Evolutionary conservation across 352 stramenopile species (phyloP).

Genomic region (Plasmopara halstedii): DNA sequence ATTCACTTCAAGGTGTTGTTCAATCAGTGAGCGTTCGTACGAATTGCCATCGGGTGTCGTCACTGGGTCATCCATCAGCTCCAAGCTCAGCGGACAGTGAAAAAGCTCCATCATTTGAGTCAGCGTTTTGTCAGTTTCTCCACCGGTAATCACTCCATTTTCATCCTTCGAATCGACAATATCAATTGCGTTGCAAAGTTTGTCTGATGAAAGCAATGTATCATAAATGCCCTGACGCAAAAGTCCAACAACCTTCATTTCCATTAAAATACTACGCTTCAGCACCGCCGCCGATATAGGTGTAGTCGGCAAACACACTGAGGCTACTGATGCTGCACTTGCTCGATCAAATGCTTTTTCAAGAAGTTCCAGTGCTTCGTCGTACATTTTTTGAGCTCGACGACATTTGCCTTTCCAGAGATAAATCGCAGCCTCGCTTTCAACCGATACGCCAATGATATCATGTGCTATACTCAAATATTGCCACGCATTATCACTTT

Average conservation of each 20-base stretch:
- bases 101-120: slow-evolving; percentile 69
- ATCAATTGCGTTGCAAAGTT: not conserved
- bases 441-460: slow-evolving; percentile 23
- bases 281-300: slow-evolving; percentile 23
- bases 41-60: slow-evolving; percentile 67
- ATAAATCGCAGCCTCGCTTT: slow-evolving; percentile 40
- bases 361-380: slow-evolving; percentile 35
- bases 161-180: not conserved
- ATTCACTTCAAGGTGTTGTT: slow-evolving; percentile 63
- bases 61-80: slow-evolving; percentile 72
- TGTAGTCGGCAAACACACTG: slow-evolving; percentile 22
- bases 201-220: slow-evolving; percentile 28
- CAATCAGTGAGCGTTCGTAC: slow-evolving; percentile 74
- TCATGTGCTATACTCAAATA: slow-evolving; percentile 36
- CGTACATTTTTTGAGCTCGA: slow-evolving; percentile 43
- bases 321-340: slow-evolving; percentile 27
- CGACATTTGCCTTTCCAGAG: slow-evolving; percentile 60
- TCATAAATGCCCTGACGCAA: slow-evolving; percentile 40
- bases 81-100: slow-evolving; percentile 61
- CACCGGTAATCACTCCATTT: not conserved
- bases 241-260: slow-evolving; percentile 57
- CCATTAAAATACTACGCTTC: slow-evolving; percentile 47
- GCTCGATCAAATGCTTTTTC: slow-evolving; percentile 51
- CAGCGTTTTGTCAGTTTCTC: slow-evolving; percentile 32
- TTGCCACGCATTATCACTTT: slow-evolving; percentile 35